Evolutionary conservation across 2,329 filamentous ascomycete genomes (phyloP).

Genomic region (Meredithiella fracta): DNA sequence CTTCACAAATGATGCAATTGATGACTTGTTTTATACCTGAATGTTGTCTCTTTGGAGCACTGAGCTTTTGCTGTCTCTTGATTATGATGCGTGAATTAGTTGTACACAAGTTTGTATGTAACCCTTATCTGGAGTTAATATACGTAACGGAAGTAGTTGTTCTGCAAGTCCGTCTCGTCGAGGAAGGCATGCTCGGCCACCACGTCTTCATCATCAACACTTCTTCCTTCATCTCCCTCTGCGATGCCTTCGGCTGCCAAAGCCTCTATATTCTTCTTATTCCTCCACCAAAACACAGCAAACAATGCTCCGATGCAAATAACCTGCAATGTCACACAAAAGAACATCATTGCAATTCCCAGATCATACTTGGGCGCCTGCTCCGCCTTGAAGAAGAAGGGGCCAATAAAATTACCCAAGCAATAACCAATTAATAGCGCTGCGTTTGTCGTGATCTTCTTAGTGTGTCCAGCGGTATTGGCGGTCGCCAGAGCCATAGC

Average conservation of each 20-base stretch:
- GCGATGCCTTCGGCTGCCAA: too few species aligned
- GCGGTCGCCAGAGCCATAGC: slow-evolving; percentile 19
- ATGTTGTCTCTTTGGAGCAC: background rate
- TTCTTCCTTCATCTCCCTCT: too few species aligned
- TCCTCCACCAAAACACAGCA: too few species aligned
- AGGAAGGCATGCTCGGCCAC: too few species aligned
- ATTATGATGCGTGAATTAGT: background rate
- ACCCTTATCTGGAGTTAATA: too few species aligned
- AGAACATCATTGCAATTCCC: slow-evolving; percentile 19
- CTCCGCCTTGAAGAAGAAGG: slow-evolving; percentile 24
- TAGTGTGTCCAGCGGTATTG: slow-evolving; percentile 24
- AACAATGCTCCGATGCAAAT: slow-evolving; percentile 1
- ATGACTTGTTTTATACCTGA: background rate
- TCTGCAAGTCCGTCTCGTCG: too few species aligned
- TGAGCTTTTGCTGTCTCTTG: background rate
- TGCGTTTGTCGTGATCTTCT: slow-evolving; percentile 28
- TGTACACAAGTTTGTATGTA: too few species aligned
- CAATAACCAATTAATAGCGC: slow-evolving; percentile 30
- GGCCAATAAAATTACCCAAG: slow-evolving; percentile 25
- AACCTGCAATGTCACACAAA: slow-evolving; percentile 13
- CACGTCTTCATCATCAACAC: too few species aligned
- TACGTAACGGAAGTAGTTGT: too few species aligned
- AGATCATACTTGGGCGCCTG: slow-evolving; percentile 23
- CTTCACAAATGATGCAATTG: slow-evolving; percentile 1
- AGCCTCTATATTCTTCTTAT: too few species aligned